Conservation (phyloP, 768 basidiomycete species). For the Rhodosporidiobolus odoratus region DNA sequence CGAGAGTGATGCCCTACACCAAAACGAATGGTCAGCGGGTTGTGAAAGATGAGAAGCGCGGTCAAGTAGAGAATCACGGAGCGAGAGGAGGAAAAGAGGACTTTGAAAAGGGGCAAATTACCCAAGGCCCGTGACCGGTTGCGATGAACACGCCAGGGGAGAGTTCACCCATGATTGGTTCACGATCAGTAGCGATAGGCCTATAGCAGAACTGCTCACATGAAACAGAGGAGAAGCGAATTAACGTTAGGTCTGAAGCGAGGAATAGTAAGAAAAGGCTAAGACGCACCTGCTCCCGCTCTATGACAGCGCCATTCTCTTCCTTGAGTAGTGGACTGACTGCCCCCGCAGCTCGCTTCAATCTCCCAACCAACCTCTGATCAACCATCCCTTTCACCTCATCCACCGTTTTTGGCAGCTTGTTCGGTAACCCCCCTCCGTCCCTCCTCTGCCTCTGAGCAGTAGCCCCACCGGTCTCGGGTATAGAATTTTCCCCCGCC, state of each 20-base stretch:
- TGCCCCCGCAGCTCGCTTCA: slow-evolving; percentile 17
- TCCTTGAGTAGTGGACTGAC: slow-evolving; percentile 25
- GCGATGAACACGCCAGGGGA: slow-evolving; percentile 45
- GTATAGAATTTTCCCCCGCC: slow-evolving; percentile 37
- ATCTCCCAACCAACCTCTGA: slow-evolving; percentile 2
- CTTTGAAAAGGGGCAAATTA: slow-evolving; percentile 43
- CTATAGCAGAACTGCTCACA: slow-evolving; percentile 47
- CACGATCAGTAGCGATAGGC: slow-evolving; percentile 45
- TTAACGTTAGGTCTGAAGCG: not conserved
- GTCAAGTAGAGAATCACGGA: too few relatives aligned
- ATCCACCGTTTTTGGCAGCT: slow-evolving; percentile 16
- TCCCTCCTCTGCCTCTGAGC: not conserved
- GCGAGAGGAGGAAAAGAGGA: slow-evolving; percentile 43
- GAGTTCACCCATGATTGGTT: slow-evolving; percentile 46
- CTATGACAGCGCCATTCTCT: slow-evolving; percentile 27
- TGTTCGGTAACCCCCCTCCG: slow-evolving; percentile 3
- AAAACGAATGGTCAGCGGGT: not conserved
- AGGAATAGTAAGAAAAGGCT: not conserved
- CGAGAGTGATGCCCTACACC: slow-evolving; percentile 25
- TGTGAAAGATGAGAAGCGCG: not conserved
- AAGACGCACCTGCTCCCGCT: slow-evolving; percentile 18
- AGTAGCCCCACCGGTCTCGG: not conserved
- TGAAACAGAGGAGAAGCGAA: not conserved
- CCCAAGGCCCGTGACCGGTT: slow-evolving; percentile 51
- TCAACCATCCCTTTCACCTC: slow-evolving; percentile 27